These are phyloP conservation scores for Pestalotiopsis sp. DNA, from an alignment of 2,329 filamentous ascomycete genomes.

Conservation along the genomic window DNA sequence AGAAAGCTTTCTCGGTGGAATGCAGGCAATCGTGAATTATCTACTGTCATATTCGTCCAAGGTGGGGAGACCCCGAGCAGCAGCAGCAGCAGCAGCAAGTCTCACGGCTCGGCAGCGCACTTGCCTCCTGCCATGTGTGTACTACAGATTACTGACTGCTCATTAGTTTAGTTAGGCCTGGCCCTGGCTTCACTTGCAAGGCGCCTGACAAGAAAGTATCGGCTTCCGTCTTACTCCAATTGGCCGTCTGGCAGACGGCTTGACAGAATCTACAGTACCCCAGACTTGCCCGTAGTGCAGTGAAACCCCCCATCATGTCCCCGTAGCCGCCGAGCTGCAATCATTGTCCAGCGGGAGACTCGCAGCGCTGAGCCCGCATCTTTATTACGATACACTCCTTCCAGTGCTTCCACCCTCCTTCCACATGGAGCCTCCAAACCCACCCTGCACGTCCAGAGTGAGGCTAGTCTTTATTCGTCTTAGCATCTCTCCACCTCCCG, in stretches of 20 bases:
- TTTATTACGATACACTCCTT: not conserved
- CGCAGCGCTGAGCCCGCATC: too few relatives aligned
- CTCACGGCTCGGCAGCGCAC: not conserved
- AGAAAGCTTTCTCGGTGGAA: not conserved
- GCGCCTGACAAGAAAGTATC: too few relatives aligned
- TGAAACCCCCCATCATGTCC: not conserved
- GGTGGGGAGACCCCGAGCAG: not conserved
- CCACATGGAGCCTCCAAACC: not conserved
- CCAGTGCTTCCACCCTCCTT: not conserved
- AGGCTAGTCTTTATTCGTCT: not conserved
- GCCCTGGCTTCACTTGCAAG: too few relatives aligned
- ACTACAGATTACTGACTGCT: not conserved
- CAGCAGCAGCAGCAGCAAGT: not conserved
- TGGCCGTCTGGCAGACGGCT: not conserved
- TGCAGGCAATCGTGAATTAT: not conserved
- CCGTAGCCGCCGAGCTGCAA: not conserved
- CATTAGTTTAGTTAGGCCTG: too few relatives aligned
- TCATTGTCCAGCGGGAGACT: not conserved
- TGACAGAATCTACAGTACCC: not conserved
- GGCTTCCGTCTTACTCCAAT: not conserved
- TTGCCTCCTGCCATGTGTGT: not conserved
- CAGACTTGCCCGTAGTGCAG: not conserved
- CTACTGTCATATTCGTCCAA: not conserved
- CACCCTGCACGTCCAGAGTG: not conserved
- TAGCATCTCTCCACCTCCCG: not conserved